phyloP scores from a whole-genome alignment of 83 land plant genomes.

The Picea abies region DNA sequence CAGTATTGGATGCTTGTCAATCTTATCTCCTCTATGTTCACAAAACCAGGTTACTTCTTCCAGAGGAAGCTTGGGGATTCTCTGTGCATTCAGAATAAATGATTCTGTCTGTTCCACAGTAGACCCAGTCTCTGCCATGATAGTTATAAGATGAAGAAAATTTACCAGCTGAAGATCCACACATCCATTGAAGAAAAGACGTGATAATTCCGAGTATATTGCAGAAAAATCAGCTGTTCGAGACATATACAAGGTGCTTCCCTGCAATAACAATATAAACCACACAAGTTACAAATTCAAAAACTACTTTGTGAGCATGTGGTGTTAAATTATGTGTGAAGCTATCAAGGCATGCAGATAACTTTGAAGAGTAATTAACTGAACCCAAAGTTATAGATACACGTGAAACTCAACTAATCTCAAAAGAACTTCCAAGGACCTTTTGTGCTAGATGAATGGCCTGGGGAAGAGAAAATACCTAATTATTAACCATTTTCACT shows the following conservation, averaged over 20 bases:
- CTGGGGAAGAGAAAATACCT: background rate
- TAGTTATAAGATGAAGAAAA: conserved; percentile 84
- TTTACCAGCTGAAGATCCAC: conserved; percentile 72
- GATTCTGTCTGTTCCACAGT: conserved; percentile 56
- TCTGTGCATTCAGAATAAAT: conserved; percentile 66
- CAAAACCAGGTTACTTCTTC: conserved; percentile 56
- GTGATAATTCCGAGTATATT: conserved; percentile 4
- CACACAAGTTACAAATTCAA: background rate
- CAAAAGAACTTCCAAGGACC: background rate
- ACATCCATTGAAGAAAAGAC: background rate
- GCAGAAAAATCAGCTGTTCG: too few relatives aligned
- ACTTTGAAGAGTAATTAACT: too few relatives aligned
- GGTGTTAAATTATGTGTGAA: background rate
- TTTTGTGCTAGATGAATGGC: background rate
- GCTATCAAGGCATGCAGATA: background rate
- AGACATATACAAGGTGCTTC: too few relatives aligned
- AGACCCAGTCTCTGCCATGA: conserved; percentile 80
- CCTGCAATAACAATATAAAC: conserved; percentile 11
- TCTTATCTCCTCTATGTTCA: background rate
- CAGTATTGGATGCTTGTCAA: background rate
- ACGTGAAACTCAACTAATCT: too few relatives aligned
- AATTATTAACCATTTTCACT: background rate
- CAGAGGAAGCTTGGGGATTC: conserved; percentile 53
- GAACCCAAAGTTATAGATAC: too few relatives aligned
- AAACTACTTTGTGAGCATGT: background rate